Evolutionary conservation across 371 early-diverging fungal species (phyloP).

Genomic region (Syncephalastrum contaminatum): DNA sequence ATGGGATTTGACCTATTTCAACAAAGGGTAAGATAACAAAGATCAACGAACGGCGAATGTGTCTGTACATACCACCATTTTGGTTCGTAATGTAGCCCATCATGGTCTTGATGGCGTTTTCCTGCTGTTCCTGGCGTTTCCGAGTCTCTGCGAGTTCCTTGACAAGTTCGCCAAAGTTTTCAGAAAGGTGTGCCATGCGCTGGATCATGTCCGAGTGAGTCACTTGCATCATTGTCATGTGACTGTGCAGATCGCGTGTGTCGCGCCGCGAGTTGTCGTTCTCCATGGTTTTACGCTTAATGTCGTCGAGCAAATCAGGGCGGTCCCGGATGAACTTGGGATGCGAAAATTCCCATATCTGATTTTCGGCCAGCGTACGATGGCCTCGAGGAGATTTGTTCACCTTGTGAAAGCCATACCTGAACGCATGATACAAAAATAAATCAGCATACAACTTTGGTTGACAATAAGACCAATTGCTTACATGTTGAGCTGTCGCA

Average conservation of each 20-base stretch:
- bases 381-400: slow-evolving; percentile 85
- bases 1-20: no score
- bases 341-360: slow-evolving; percentile 94
- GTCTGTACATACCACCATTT: slow-evolving; percentile 35
- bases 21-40: no score
- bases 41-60: slow-evolving; percentile 2
- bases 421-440: slow-evolving; percentile 19
- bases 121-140: slow-evolving; percentile 61
- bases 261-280: slow-evolving; percentile 72
- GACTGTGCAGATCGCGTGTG: slow-evolving; percentile 69
- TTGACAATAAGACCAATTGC: no score
- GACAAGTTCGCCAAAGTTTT: slow-evolving; percentile 65
- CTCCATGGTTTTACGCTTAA: slow-evolving; percentile 86
- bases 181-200: slow-evolving; percentile 69
- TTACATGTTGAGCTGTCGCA: slow-evolving; percentile 87
- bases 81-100: slow-evolving; percentile 55
- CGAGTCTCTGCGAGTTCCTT: slow-evolving; percentile 74
- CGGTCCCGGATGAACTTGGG: slow-evolving; percentile 78
- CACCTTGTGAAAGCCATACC: slow-evolving; percentile 89
- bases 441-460: no score
- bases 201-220: slow-evolving; percentile 75
- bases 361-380: slow-evolving; percentile 80
- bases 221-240: slow-evolving; percentile 74
- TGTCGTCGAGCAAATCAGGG: slow-evolving; percentile 80
- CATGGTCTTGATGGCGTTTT: slow-evolving; percentile 58